A percentile compares a stretch with the other conserved stretches of the same genome.
These are phyloP conservation scores for Eryngium alpinum DNA, from an alignment of 140 eudicot genomes.

Conservation along the genomic window DNA sequence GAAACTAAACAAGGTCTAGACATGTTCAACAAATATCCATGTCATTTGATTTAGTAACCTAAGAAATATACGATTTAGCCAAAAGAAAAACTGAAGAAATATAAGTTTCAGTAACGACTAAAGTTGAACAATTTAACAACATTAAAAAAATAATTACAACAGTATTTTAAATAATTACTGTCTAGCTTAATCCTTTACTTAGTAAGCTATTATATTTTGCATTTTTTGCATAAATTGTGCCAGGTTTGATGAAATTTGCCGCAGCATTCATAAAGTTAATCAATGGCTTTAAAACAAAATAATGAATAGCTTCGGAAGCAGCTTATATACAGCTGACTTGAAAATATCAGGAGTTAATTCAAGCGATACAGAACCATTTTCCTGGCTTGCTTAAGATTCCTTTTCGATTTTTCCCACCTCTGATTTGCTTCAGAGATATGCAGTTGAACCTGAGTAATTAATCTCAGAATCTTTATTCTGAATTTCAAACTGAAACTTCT, in stretches of 20 bases:
- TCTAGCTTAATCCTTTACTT: too few species aligned
- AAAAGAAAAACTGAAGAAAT: too few species aligned
- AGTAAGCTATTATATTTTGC: too few species aligned
- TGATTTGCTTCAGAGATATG: constrained; percentile 79
- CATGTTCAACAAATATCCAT: too few species aligned
- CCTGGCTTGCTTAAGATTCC: constrained; percentile 62
- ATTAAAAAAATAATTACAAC: too few species aligned
- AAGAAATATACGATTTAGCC: too few species aligned
- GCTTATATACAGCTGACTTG: constrained; percentile 73
- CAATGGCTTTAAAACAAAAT: constrained; percentile 86
- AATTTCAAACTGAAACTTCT: constrained; percentile 89
- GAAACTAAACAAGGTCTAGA: too few species aligned
- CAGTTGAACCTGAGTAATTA: constrained; percentile 67
- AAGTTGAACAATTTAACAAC: too few species aligned
- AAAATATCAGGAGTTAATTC: constrained; percentile 80
- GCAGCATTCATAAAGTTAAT: constrained; percentile 99
- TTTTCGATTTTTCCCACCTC: constrained; percentile 67
- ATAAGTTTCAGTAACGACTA: too few species aligned
- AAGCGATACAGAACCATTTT: constrained; percentile 31
- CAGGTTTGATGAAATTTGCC: constrained; percentile 73
- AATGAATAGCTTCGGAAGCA: constrained; percentile 84
- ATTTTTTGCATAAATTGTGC: constrained; percentile 56
- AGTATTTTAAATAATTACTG: too few species aligned
- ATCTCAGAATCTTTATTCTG: constrained; percentile 94
- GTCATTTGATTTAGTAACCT: too few species aligned